These are phyloP conservation scores for Asclepias syriaca DNA, from an alignment of 257 asterid genomes.

Conservation along the genomic window DNA sequence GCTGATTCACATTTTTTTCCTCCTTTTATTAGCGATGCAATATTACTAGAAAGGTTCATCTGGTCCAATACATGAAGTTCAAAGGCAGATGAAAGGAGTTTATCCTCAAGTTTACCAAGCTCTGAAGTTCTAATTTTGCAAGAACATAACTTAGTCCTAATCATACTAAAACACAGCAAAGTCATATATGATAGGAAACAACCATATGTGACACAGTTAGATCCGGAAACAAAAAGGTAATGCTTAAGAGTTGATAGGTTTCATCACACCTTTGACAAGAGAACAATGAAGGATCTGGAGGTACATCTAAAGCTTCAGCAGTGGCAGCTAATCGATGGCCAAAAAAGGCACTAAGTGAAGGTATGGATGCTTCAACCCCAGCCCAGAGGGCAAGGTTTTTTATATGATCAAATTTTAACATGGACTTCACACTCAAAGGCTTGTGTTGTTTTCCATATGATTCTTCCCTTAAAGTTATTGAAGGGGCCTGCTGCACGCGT, in stretches of 20 bases:
- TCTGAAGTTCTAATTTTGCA: background rate
- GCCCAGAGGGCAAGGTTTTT: slow-evolving; percentile 62
- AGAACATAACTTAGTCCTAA: background rate
- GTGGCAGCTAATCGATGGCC: slow-evolving; percentile 64
- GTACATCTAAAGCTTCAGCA: slow-evolving; percentile 44
- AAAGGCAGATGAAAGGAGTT: background rate
- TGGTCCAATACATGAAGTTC: background rate
- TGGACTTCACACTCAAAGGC: slow-evolving; percentile 43
- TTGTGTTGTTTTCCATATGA: slow-evolving; percentile 41
- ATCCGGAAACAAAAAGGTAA: background rate
- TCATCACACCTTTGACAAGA: slow-evolving; percentile 55
- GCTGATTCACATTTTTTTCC: background rate
- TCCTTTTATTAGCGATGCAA: background rate
- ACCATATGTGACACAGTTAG: background rate
- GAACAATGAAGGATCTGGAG: slow-evolving; percentile 48
- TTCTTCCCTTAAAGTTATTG: slow-evolving; percentile 44
- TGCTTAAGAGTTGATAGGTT: background rate
- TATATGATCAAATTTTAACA: slow-evolving; percentile 62
- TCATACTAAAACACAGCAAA: background rate
- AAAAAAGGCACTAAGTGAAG: slow-evolving; percentile 56
- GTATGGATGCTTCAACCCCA: slow-evolving; percentile 36
- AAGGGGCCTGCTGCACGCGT: slow-evolving; percentile 1
- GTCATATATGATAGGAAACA: background rate
- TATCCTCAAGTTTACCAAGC: background rate
- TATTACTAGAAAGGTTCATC: background rate